phyloP scores from a whole-genome alignment of 2,329 filamentous ascomycete genomes.

The Dichotomopilus funicola region DNA sequence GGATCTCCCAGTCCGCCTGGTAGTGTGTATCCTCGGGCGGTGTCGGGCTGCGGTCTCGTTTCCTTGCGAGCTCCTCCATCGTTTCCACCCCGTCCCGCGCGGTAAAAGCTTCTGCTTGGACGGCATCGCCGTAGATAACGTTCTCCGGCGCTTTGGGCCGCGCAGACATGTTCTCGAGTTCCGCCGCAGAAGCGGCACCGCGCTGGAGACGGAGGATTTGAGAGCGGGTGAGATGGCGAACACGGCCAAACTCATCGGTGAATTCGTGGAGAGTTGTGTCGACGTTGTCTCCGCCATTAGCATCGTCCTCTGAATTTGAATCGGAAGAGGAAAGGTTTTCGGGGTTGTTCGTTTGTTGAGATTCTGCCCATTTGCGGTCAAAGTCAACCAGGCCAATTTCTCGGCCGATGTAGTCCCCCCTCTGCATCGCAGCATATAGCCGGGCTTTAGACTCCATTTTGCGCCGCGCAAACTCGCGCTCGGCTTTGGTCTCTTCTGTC shows the following conservation, averaged over 20 bases:
- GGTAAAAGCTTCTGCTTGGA: conserved; percentile 79
- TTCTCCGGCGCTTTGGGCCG: conserved; percentile 59
- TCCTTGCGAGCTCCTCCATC: conserved; percentile 73
- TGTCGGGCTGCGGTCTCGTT: conserved; percentile 71
- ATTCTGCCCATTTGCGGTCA: conserved; percentile 88
- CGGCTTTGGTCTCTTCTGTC: conserved; percentile 57
- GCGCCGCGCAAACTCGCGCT: conserved; percentile 64
- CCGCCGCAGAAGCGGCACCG: conserved; percentile 46
- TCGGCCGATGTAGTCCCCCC: conserved; percentile 70
- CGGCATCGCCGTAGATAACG: conserved; percentile 77
- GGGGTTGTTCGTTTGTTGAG: conserved; percentile 34
- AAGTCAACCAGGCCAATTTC: conserved; percentile 80
- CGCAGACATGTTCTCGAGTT: conserved; percentile 63
- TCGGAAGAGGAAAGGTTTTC: conserved; percentile 40
- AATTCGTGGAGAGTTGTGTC: conserved; percentile 70
- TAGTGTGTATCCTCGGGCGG: conserved; percentile 80
- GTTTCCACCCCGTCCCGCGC: conserved; percentile 59
- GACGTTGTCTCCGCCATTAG: conserved; percentile 27
- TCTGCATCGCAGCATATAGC: conserved; percentile 82
- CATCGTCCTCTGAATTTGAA: conserved; percentile 33
- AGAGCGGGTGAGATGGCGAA: conserved; percentile 62
- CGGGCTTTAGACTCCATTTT: conserved; percentile 88
- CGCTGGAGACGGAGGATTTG: conserved; percentile 61
- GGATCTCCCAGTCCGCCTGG: conserved; percentile 74
- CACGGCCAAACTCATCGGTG: conserved; percentile 87